Conservation (phyloP, 108 stramenopile species). For the Cyclotella atomus region DNA sequence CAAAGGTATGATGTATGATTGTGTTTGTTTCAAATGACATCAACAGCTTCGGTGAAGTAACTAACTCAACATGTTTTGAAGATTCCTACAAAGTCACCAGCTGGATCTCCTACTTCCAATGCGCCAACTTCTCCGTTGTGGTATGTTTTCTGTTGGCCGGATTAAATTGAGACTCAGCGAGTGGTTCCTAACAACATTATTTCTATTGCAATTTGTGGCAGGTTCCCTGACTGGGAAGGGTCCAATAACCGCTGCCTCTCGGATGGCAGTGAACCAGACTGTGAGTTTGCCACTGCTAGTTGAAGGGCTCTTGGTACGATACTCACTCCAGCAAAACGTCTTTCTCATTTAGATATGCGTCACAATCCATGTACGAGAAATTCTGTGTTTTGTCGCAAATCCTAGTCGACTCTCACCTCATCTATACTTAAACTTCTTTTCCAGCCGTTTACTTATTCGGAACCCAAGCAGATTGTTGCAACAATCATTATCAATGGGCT, state of each 20-base stretch:
- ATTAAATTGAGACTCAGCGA: background rate
- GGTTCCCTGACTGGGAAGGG: constrained; percentile 11
- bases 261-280: constrained; percentile 4
- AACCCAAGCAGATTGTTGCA: background rate
- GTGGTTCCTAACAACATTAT: background rate
- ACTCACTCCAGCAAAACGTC: background rate
- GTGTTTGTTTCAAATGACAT: background rate
- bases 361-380: background rate
- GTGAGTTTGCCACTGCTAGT: background rate
- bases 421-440: background rate
- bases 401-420: background rate
- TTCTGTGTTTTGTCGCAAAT: background rate
- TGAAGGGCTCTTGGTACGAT: background rate
- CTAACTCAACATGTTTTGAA: too few relatives aligned
- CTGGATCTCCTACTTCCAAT: background rate
- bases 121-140: background rate
- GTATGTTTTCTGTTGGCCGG: background rate
- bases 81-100: background rate
- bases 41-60: background rate
- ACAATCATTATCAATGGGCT: background rate
- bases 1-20: too few relatives aligned
- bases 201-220: background rate
- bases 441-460: background rate
- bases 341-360: background rate
- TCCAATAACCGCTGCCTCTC: background rate